These are phyloP conservation scores for Boletellus ananiceps DNA, from an alignment of 768 basidiomycete species.

Conservation along the genomic window DNA sequence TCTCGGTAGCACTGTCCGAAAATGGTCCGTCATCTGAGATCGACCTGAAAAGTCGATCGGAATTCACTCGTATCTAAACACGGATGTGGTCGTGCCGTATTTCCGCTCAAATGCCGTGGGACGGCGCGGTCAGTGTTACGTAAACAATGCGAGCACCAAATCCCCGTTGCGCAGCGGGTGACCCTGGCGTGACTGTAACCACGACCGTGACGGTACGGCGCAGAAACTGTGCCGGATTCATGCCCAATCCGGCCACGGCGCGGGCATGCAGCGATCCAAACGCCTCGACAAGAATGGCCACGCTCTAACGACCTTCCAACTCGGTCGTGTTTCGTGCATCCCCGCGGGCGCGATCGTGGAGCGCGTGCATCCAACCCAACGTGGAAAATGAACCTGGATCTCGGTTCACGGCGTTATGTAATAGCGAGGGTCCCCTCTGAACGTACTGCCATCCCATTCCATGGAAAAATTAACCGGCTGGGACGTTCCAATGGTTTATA, in stretches of 20 bases:
- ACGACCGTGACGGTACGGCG: conserved; percentile 2
- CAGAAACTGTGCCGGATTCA: not conserved
- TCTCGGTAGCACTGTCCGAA: no score
- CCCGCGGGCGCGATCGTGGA: no score
- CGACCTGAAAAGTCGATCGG: no score
- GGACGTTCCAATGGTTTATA: conserved; percentile 18
- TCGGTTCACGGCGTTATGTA: conserved; percentile 18
- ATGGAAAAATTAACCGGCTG: conserved; percentile 12
- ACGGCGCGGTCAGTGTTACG: not conserved
- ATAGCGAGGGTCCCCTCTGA: not conserved
- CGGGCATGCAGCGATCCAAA: not conserved
- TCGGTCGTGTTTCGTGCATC: conserved; percentile 1
- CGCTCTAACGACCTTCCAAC: conserved; percentile 3
- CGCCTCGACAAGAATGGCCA: no score
- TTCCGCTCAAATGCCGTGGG: conserved; percentile 24
- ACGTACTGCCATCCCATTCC: not conserved
- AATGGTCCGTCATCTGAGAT: no score
- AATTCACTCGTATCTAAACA: no score
- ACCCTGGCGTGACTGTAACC: conserved; percentile 13
- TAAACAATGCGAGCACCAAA: no score
- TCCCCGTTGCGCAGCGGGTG: not conserved
- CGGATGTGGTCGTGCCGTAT: no score
- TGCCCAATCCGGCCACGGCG: conserved; percentile 7
- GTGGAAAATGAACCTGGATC: no score
- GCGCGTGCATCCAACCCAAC: no score